phyloP scores from a whole-genome alignment of 129 eudicot genomes.

The Flaveria sonorensis region DNA sequence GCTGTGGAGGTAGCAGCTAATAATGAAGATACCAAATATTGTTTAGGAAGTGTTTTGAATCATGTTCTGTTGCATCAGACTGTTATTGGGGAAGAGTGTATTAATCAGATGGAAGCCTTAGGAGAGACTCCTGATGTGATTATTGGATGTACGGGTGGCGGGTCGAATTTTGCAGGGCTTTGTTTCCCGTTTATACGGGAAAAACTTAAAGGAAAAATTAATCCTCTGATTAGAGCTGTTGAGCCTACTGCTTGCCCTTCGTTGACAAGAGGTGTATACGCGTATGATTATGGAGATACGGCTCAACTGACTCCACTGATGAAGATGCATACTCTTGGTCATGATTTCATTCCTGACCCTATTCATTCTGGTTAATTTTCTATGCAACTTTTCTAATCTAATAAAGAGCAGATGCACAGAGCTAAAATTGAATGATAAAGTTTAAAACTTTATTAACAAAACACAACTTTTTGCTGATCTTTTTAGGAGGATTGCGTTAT shows the following conservation, averaged over 20 bases:
- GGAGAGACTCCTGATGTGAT: slow-evolving; percentile 95
- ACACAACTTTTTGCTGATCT: not conserved
- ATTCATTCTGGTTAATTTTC: slow-evolving; percentile 79
- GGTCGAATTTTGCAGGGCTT: slow-evolving; percentile 92
- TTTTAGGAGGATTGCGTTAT: slow-evolving; percentile 88
- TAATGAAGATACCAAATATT: slow-evolving; percentile 73
- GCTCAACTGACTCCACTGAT: slow-evolving; percentile 90
- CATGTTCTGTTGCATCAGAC: slow-evolving; percentile 95
- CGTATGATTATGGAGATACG: slow-evolving; percentile 93
- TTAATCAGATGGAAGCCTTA: slow-evolving; percentile 82
- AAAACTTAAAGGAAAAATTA: slow-evolving; percentile 75
- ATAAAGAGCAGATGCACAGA: not conserved
- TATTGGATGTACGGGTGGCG: slow-evolving; percentile 97
- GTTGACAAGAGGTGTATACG: slow-evolving; percentile 76
- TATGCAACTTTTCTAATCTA: not conserved
- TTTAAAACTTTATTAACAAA: not conserved
- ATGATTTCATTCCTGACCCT: slow-evolving; percentile 92
- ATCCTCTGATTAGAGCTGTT: slow-evolving; percentile 81
- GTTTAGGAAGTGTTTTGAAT: slow-evolving; percentile 93
- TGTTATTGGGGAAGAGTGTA: slow-evolving; percentile 94
- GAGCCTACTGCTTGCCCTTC: slow-evolving; percentile 98
- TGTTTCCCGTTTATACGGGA: slow-evolving; percentile 89
- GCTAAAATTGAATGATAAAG: not conserved
- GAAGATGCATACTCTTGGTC: slow-evolving; percentile 99
- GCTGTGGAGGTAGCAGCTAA: slow-evolving; percentile 87